These are phyloP conservation scores for Aechmea fasciata DNA, from an alignment of 176 grass and related monocot species.

Conservation along the genomic window DNA sequence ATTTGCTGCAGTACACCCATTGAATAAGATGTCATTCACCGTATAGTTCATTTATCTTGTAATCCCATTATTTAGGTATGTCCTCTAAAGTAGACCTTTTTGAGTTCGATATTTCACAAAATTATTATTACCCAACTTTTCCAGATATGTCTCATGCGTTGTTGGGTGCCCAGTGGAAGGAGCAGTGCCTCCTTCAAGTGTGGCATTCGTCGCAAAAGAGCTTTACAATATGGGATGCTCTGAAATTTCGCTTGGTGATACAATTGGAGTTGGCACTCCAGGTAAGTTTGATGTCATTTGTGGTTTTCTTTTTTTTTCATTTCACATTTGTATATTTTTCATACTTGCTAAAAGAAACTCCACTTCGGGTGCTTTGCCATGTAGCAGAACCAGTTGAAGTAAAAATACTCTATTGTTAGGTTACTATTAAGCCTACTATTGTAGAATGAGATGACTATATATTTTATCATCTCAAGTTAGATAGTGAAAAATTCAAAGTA, in stretches of 20 bases:
- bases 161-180: conserved; percentile 87
- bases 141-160: conserved; percentile 75
- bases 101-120: neutral
- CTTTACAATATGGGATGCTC: conserved; percentile 94
- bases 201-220: conserved; percentile 86
- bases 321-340: neutral
- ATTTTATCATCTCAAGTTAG: neutral
- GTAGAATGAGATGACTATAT: too few species aligned
- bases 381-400: too few species aligned
- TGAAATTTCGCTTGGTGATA: conserved; percentile 95
- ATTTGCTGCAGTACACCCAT: too few species aligned
- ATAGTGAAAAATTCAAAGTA: too few species aligned
- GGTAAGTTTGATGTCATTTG: conserved; percentile 29
- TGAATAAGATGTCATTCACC: too few species aligned
- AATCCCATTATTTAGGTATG: too few species aligned
- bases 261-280: conserved; percentile 88
- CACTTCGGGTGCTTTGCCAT: neutral
- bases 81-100: too few species aligned
- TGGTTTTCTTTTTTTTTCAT: neutral
- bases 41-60: too few species aligned
- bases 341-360: neutral
- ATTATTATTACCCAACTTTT: conserved; percentile 8
- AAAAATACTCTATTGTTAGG: too few species aligned
- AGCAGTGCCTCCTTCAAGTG: conserved; percentile 54
- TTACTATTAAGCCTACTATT: too few species aligned